Evolutionary conservation across 352 stramenopile genomes (phyloP).

Genomic region (Phytophthora nicotianae): DNA sequence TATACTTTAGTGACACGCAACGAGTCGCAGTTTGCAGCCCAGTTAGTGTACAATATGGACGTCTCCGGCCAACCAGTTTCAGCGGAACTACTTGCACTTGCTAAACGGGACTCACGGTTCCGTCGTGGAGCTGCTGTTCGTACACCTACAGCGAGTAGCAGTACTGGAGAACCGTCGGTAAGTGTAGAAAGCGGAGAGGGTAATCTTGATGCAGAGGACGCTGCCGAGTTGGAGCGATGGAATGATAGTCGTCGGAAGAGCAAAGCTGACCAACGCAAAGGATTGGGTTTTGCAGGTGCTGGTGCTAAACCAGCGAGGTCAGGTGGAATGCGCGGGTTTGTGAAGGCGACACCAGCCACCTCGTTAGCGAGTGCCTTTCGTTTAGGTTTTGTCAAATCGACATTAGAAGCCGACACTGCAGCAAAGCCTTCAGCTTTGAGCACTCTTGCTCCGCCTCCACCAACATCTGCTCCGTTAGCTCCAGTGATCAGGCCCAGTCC

Average conservation of each 20-base stretch:
- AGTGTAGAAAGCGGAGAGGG: not conserved
- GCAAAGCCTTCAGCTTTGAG: conserved; percentile 1
- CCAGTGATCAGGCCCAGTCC: not conserved
- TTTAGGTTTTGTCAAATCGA: conserved; percentile 47
- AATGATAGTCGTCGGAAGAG: conserved; percentile 55
- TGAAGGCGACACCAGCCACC: conserved; percentile 30
- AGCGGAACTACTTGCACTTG: conserved; percentile 62
- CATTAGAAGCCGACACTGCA: conserved; percentile 16
- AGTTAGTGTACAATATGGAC: conserved; percentile 88
- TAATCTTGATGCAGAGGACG: conserved; percentile 48
- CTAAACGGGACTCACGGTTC: conserved; percentile 55
- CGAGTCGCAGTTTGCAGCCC: conserved; percentile 73
- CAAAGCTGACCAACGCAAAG: conserved; percentile 72
- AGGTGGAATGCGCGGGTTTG: conserved; percentile 31
- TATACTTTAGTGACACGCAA: conserved; percentile 83
- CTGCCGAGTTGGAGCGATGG: conserved; percentile 63
- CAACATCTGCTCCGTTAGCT: not conserved
- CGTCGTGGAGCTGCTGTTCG: conserved; percentile 28
- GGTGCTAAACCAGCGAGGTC: conserved; percentile 7
- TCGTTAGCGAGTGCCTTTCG: conserved; percentile 29
- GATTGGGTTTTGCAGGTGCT: conserved; percentile 58
- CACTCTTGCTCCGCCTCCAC: not conserved
- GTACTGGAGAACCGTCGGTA: not conserved
- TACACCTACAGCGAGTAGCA: not conserved
- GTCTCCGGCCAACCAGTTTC: conserved; percentile 65